phyloP scores from a whole-genome alignment of 371 early-diverging fungal genomes.

The Circinella umbellata region DNA sequence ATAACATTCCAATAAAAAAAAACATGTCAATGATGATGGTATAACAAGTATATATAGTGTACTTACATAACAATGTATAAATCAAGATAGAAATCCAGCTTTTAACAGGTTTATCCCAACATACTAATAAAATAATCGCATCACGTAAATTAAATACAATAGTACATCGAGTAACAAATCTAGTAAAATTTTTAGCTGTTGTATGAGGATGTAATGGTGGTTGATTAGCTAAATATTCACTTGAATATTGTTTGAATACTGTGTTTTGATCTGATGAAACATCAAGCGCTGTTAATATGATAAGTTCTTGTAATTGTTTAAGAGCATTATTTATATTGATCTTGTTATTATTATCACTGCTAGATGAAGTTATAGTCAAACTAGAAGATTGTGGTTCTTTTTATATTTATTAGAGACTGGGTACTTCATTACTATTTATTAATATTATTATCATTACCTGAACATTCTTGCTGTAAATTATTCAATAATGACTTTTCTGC shows the following conservation, averaged over 20 bases:
- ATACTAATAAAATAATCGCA: constrained; percentile 34
- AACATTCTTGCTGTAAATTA: constrained; percentile 7
- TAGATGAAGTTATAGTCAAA: not conserved
- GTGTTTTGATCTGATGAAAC: constrained; percentile 15
- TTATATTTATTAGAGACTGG: too few relatives aligned
- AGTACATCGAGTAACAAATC: constrained; percentile 46
- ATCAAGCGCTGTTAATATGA: constrained; percentile 39
- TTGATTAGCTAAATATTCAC: constrained; percentile 34
- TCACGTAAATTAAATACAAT: constrained; percentile 44
- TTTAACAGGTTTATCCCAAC: constrained; percentile 44
- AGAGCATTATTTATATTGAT: not conserved
- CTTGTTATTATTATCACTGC: not conserved
- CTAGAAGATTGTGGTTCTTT: not conserved
- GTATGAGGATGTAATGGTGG: constrained; percentile 44
- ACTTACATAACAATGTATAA: constrained; percentile 45
- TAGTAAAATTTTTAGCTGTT: constrained; percentile 43
- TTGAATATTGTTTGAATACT: constrained; percentile 10
- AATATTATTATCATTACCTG: not conserved
- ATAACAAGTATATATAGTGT: too few relatives aligned
- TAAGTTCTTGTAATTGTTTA: constrained; percentile 20
- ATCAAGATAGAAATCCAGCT: constrained; percentile 37
- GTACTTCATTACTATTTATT: too few relatives aligned
- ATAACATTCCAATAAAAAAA: too few relatives aligned
- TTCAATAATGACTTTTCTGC: constrained; percentile 8
- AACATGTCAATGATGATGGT: too few relatives aligned